Base-by-base conservation (phyloP, 306 rosid species). In the Vigna mungo region DNA sequence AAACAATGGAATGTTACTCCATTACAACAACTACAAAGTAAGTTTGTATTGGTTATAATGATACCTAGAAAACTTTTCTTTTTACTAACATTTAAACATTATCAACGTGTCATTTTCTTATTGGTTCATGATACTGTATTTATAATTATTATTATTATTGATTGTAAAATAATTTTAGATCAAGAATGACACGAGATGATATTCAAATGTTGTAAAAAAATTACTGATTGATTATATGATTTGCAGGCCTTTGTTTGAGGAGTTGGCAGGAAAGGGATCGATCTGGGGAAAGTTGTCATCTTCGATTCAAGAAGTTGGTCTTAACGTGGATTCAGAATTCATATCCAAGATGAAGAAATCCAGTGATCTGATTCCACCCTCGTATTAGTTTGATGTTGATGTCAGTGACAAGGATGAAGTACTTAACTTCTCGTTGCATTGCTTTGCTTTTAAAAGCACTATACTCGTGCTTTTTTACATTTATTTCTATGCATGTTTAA, bases 171-270 rank as follows among this genome's bases (percentile, higher is more conserved):
- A n/a, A n/a, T n/a, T n/a, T n/a, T n/a, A n/a, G n/a, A n/a, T n/a
- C n/a, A n/a, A n/a, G n/a, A n/a, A n/a, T n/a, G n/a, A n/a, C n/a
- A n/a, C n/a, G n/a, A n/a, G n/a, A n/a, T n/a, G n/a, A n/a, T 20
- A 20, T 20, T 20, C 1, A 20, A 20, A 20, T 20, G 21, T 20
- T 20, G 21, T 20, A 20, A 20, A 20, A 20, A 20, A n/a, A n/a
- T n/a, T n/a, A n/a, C n/a, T n/a, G n/a, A n/a, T n/a, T n/a, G n/a
- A n/a, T n/a, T n/a, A n/a, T n/a, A 20, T 54, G 2, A 10, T 55
- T 61, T 72, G 55, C 55, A 92, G 96, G 80, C 93, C 92, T 49
- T 59, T 68, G 21, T 48, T 86, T 41, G 85, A 78, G 76, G 92
- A 90, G 52, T 15, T 92, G 7, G 86, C 76, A 9, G 89, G 92